A percentile compares a stretch with the other conserved stretches of the same genome.
phyloP scores from a whole-genome alignment of 2,329 filamentous ascomycete species.

The Helotiales sp. region DNA sequence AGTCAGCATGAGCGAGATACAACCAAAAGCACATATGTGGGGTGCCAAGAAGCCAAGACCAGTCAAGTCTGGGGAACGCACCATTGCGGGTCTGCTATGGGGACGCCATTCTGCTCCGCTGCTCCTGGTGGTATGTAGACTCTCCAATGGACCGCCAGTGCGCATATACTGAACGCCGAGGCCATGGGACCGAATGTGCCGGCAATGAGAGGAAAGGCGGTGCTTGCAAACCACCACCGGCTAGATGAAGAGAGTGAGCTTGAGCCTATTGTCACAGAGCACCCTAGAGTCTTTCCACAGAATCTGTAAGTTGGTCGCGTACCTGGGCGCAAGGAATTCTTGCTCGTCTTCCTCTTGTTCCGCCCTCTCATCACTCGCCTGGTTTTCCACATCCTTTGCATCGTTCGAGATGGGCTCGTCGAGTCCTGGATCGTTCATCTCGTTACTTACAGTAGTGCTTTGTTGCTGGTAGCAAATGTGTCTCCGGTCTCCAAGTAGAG shows the following conservation, averaged over 20 bases:
- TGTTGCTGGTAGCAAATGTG: neutral
- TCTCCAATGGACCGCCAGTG: constrained; percentile 79
- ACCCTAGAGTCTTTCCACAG: neutral
- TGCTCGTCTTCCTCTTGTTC: constrained; percentile 30
- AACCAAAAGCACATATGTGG: neutral
- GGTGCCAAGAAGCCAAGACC: constrained; percentile 17
- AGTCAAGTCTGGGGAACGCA: constrained; percentile 34
- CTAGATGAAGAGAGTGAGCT: constrained; percentile 8
- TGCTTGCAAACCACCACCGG: constrained; percentile 62
- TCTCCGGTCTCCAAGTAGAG: neutral
- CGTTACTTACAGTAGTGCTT: too few relatives aligned
- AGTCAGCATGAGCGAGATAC: neutral
- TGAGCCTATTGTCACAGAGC: neutral
- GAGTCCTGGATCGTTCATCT: constrained; percentile 35
- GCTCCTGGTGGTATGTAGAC: constrained; percentile 52
- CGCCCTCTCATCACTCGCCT: constrained; percentile 23
- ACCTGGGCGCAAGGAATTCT: constrained; percentile 31
- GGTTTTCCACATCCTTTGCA: constrained; percentile 31
- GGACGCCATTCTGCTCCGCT: constrained; percentile 52
- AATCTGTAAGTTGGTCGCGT: neutral
- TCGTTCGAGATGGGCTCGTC: constrained; percentile 30
- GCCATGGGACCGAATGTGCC: constrained; percentile 84
- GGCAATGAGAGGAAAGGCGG: constrained; percentile 74
- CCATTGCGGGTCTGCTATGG: constrained; percentile 70
- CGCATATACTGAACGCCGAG: constrained; percentile 84